Evolutionary conservation across 2,329 filamentous ascomycete species (phyloP).

Genomic region (Aspergillus udagawae): DNA sequence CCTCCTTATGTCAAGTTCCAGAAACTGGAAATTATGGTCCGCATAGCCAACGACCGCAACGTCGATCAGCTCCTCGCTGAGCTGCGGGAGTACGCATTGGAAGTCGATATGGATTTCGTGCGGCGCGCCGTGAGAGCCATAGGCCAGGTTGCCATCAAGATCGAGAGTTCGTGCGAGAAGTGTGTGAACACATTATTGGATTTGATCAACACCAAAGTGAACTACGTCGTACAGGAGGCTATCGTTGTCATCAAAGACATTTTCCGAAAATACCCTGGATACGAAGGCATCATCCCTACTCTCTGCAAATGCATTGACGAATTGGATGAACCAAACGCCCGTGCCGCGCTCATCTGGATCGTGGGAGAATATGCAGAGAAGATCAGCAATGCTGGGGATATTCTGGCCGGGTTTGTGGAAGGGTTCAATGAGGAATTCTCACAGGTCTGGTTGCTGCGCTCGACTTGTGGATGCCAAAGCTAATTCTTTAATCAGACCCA

Average conservation of each 20-base stretch:
- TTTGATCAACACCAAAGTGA: constrained; percentile 94
- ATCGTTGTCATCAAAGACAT: constrained; percentile 99
- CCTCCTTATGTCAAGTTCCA: constrained; percentile 96
- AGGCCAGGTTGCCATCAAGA: constrained; percentile 97
- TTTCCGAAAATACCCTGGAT: constrained; percentile 93
- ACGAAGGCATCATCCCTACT: constrained; percentile 95
- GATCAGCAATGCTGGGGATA: constrained; percentile 97
- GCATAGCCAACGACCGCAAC: constrained; percentile 96
- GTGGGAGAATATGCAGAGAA: constrained; percentile 99
- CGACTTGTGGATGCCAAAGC: neutral
- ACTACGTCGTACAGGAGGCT: constrained; percentile 97
- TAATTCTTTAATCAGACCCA: constrained; percentile 64
- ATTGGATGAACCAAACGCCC: constrained; percentile 85
- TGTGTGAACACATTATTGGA: constrained; percentile 93
- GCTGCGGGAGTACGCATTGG: constrained; percentile 93
- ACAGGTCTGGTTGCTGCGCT: constrained; percentile 57
- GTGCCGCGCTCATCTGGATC: constrained; percentile 94
- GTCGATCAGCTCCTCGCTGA: constrained; percentile 92
- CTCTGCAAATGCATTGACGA: constrained; percentile 97
- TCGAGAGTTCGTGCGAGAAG: constrained; percentile 89
- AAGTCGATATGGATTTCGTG: constrained; percentile 99
- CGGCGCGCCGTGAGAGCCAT: constrained; percentile 92
- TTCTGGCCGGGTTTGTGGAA: constrained; percentile 85
- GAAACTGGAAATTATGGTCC: constrained; percentile 98
- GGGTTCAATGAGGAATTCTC: constrained; percentile 95